A percentile compares a stretch with the other conserved stretches of the same genome.
Conservation (phyloP, 2,329 filamentous ascomycete genomes). For the Cryphonectria nitschkei region DNA sequence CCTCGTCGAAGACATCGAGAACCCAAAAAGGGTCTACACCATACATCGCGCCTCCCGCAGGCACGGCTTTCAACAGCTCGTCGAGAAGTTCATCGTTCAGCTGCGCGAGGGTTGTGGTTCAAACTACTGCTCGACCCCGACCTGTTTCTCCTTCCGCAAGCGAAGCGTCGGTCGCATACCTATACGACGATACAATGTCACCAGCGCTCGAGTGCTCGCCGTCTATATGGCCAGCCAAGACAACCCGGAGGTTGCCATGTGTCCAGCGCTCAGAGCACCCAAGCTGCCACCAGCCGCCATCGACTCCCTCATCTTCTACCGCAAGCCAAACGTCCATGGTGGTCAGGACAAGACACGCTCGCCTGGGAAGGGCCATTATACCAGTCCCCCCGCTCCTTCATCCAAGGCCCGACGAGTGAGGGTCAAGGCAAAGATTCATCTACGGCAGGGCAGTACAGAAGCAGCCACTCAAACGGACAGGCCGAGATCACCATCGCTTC, state of each 20-base stretch:
- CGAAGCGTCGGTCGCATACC: slow-evolving; percentile 68
- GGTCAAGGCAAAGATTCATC: slow-evolving; percentile 25
- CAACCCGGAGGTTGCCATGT: slow-evolving; percentile 72
- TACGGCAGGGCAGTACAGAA: slow-evolving; percentile 18
- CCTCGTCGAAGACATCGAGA: slow-evolving; percentile 61
- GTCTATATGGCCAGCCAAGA: slow-evolving; percentile 80
- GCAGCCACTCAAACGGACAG: slow-evolving; percentile 11
- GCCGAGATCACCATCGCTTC: slow-evolving; percentile 3
- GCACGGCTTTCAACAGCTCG: slow-evolving; percentile 67
- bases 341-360: slow-evolving; percentile 29
- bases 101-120: slow-evolving; percentile 80
- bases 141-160: slow-evolving; percentile 79
- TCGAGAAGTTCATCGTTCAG: slow-evolving; percentile 78
- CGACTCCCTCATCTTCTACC: slow-evolving; percentile 51
- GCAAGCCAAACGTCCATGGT: slow-evolving; percentile 33
- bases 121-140: slow-evolving; percentile 70
- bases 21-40: slow-evolving; percentile 63
- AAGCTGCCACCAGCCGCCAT: slow-evolving; percentile 50
- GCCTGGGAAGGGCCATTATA: slow-evolving; percentile 28
- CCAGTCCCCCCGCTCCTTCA: not conserved
- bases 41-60: slow-evolving; percentile 64
- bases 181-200: slow-evolving; percentile 76
- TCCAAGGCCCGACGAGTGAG: slow-evolving; percentile 17
- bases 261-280: slow-evolving; percentile 52
- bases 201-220: slow-evolving; percentile 81